Percentiles rank a stretch among this genome's conserved stretches.
Evolutionary conservation across 495 filamentous ascomycete genomes (phyloP).

Genomic region (Lasiosphaeris hirsuta): DNA sequence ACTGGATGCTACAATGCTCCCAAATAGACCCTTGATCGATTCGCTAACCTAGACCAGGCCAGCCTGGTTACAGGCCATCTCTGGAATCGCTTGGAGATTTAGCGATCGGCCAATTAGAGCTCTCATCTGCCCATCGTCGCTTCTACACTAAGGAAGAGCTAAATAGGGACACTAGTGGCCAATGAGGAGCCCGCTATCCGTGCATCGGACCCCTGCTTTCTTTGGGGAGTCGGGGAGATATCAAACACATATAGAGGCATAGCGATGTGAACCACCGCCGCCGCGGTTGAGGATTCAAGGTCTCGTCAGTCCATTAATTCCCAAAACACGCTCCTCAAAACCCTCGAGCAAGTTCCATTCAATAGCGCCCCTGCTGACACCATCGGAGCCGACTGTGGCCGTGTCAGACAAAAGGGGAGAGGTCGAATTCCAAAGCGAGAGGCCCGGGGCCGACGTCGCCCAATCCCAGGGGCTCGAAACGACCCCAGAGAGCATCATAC

Average conservation of each 20-base stretch:
- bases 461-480: background rate
- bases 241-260: background rate
- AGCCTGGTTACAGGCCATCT: too few species aligned
- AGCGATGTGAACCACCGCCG: background rate
- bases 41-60: too few species aligned
- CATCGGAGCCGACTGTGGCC: background rate
- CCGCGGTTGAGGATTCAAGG: too few species aligned
- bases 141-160: background rate
- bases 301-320: too few species aligned
- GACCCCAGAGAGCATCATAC: background rate
- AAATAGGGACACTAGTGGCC: background rate
- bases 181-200: constrained; percentile 10
- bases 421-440: background rate
- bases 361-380: background rate
- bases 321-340: too few species aligned
- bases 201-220: constrained; percentile 5
- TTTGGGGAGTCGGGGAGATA: background rate
- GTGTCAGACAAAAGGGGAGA: constrained; percentile 6
- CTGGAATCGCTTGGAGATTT: too few species aligned
- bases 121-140: background rate
- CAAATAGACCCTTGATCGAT: too few species aligned
- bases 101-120: constrained; percentile 5
- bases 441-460: background rate
- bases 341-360: too few species aligned
- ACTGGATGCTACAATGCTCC: background rate